Base-by-base conservation (phyloP, 2,329 filamentous ascomycete genomes). In the Colletotrichum musicola region DNA sequence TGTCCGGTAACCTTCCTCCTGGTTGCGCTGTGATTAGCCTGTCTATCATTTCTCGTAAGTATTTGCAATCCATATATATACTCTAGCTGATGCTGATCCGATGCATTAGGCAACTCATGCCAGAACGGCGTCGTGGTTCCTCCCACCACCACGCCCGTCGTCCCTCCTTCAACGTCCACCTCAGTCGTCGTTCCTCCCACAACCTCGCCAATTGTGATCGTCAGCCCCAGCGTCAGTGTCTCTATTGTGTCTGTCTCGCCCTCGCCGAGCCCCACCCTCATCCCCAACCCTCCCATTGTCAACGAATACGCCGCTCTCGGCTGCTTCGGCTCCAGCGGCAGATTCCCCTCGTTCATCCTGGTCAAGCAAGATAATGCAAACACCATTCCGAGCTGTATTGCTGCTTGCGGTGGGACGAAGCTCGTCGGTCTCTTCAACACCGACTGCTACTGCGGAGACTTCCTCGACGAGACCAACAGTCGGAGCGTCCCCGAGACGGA, bases 361-460 rank as follows among this genome's bases (percentile, higher is more conserved):
- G 20, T 68, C 2, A 68, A 68, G 4, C 46, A 38, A 6, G 13
- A 67, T 16, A 75, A 75, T 73, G 13, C 65, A 20, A 75, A 76
- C 74, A 73, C 69, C 18, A 56, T 77, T 25, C 22, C 22, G 72
- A 78, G 7, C 3, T 79, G 77, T 54, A 72, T 72, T 12, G 63
- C 66, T n/a, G 71, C 67, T 47, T 77, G 76, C 25, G 56, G 57
- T 1, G 55, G 25, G 12, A 22, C 65, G 16, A 62, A 55, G 18
- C 76, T 73, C 71, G 77, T 78, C 38, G 78, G 74, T 61, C 67
- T 73, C 47, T 64, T 69, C 54, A 70, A 72, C 49, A 72, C 60
- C 56, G 71, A 74, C 61, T 80, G 78, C 71, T 77, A 76, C 73
- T 80, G 78, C 54, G 76, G 75, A 7, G 58, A 46, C 0, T 13